A percentile compares a stretch with the other conserved stretches of the same genome.
Evolutionary conservation across 805 yeast genomes (phyloP).

Genomic region (Yamadazyma sp.): DNA sequence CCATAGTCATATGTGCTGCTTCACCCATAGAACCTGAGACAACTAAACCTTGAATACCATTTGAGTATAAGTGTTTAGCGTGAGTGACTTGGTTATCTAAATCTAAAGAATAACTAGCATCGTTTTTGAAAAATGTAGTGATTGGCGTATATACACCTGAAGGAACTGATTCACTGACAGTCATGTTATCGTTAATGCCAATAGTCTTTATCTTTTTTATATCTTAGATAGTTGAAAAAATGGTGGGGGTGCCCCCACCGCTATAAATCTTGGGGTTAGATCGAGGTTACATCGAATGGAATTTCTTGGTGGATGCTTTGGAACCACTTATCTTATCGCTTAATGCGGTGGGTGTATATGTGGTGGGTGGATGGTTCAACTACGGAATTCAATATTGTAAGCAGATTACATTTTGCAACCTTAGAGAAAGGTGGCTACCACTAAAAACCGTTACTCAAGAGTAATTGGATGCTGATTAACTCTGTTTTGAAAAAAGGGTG

Average conservation of each 20-base stretch:
- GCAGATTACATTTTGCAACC: no score
- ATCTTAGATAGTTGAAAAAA: no score
- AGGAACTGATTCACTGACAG: constrained; percentile 10
- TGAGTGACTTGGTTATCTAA: constrained; percentile 29
- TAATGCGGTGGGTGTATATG: neutral
- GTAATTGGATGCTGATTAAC: no score
- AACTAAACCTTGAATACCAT: constrained; percentile 34
- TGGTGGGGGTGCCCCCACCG: no score
- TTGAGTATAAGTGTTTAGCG: constrained; percentile 22
- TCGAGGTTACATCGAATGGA: no score
- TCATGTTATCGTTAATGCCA: constrained; percentile 6
- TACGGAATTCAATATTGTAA: no score
- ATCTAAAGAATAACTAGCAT: constrained; percentile 24
- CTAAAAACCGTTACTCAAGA: no score
- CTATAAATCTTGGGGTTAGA: no score
- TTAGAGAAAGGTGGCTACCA: no score
- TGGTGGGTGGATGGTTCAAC: neutral
- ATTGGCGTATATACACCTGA: constrained; percentile 31
- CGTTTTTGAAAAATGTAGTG: constrained; percentile 25
- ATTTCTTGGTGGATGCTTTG: no score
- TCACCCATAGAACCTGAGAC: constrained; percentile 42
- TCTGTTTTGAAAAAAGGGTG: no score
- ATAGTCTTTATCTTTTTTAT: neutral
- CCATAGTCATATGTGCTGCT: constrained; percentile 27
- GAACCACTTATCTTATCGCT: no score